Evolutionary conservation across 805 yeast species (phyloP).

Genomic region (Hanseniaspora thailandica): DNA sequence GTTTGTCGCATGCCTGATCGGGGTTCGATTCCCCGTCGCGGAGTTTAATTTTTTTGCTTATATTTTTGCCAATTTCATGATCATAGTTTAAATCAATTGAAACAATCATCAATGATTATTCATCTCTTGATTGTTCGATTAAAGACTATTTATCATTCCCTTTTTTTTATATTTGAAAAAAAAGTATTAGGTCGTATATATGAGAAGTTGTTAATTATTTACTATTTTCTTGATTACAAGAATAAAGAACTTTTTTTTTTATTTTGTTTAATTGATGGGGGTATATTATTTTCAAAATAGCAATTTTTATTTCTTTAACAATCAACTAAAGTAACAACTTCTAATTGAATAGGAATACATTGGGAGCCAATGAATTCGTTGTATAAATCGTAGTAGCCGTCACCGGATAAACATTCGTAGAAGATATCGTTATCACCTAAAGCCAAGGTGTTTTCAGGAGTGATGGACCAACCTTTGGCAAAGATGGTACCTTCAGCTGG

Average conservation of each 20-base stretch:
- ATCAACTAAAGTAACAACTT: conserved; percentile 34
- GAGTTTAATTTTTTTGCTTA: conserved; percentile 16
- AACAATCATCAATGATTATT: too few relatives aligned
- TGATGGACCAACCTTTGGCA: conserved; percentile 44
- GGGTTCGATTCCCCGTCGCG: conserved; percentile 19
- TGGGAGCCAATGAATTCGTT: conserved; percentile 38
- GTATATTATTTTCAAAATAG: background rate
- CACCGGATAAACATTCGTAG: conserved; percentile 48
- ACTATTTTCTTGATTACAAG: too few relatives aligned
- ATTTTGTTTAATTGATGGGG: background rate
- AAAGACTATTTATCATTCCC: too few relatives aligned
- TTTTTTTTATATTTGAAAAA: too few relatives aligned
- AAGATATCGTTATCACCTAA: conserved; percentile 39
- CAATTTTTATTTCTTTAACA: conserved; percentile 28
- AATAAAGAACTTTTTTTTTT: too few relatives aligned
- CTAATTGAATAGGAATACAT: conserved; percentile 40
- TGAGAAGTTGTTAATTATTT: too few relatives aligned
- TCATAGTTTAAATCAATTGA: background rate
- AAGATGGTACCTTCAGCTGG: conserved; percentile 48
- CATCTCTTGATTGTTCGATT: too few relatives aligned
- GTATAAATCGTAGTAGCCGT: conserved; percentile 44
- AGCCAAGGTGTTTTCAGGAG: conserved; percentile 38
- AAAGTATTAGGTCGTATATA: too few relatives aligned
- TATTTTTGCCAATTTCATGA: too few relatives aligned
- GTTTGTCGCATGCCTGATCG: conserved; percentile 18